Evolutionary conservation across 768 basidiomycete species (phyloP), one percentile per base, ranked within the genome.

Genomic region (Cyathus striatus): DNA sequence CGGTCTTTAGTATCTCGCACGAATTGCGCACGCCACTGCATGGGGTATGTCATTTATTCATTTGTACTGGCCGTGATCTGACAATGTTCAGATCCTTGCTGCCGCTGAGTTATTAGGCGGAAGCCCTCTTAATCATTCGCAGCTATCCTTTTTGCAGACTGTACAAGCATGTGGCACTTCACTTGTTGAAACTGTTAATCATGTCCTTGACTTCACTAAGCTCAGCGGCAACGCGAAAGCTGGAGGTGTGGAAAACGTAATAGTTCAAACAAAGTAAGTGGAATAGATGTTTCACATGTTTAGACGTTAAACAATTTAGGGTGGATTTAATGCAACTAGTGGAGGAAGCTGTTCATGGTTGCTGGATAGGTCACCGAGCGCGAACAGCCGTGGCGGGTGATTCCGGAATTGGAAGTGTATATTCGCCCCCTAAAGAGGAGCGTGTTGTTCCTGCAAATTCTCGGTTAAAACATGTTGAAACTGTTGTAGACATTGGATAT

Each of bases 81-180:
- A 23, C 24, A 52, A 9, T 23, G 23, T 40, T 23, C 46, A 87
- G 83, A 95, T 96, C 49, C 66, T 94, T 23, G 92, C 92, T 3
- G 89, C 92, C 3, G 91, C 91, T 9, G 94, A 97, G 54, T 68
- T 97, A n/a, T 70, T 97, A 18, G 75, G 78, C 37, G 93, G 95
- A 36, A 95, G 88, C 10, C 56, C 73, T n/a, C 67, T 97, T 23
- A 86, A 81, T 54, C 81, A 86, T 37, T 81, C 82, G 10, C 94
- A 97, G 60, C 59, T 69, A 7, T 90, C 92, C 0, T 95, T 92
- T 68, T 65, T 96, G 39, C 87, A 92, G 56, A 96, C 94, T 0
- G 89, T 96, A 1, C 88, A 93, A 59, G 92, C 90, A 5, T 96
- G 93, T 56, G 93, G 92, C 12, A 94, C 86, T n/a, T 91, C 90